Base-by-base conservation (phyloP, 257 asterid species). In the Scutellaria baicalensis region DNA sequence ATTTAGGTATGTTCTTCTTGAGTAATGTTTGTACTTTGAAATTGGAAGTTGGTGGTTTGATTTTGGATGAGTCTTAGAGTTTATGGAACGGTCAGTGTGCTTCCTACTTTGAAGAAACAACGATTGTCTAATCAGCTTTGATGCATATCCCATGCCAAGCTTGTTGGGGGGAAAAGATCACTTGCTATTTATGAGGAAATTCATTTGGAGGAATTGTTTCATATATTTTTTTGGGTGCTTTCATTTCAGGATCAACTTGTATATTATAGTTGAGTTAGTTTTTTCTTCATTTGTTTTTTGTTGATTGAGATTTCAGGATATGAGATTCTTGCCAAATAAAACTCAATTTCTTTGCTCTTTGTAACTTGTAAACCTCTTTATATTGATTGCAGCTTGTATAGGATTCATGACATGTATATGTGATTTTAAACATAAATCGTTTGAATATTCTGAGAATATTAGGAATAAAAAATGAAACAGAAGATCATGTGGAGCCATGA, bases 201-300 rank as follows among this genome's bases (percentile, higher is more conserved):
- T 55, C 39, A n/a, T 42, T 20, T 20, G n/a, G 47, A 8, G 36
- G 60, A 58, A 62, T 58, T 50, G 6, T 39, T 50, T 16, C 54
- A 17, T 6, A 16, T 63, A 5, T 12, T 70, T 36, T 36, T 51
- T 44, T 55, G 0, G 11, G 44, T 35, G 45, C 14, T 68, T 60
- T 52, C 43, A 51, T 16, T 62, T 36, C 68, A 69, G 64, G 51
- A 20, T 7, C 39, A 66, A 58, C 45, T 42, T 59, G 66, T 71
- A 71, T 50, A 51, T 50, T 66, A 42, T 59, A 66, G 55, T 66
- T 59, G 57, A 45, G 61, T 45, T 6, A 18, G 6, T 9, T 35
- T 14, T 51, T 65, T 7, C 27, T 51, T 31, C 13, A 9, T 31
- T 5, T 40, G 35, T 27, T 40, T 18, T 14, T 75, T 2, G 40